Evolutionary conservation across 768 basidiomycete species (phyloP), one percentile per base, ranked within the genome.

Genomic region (Psilocybe subaeruginosa): DNA sequence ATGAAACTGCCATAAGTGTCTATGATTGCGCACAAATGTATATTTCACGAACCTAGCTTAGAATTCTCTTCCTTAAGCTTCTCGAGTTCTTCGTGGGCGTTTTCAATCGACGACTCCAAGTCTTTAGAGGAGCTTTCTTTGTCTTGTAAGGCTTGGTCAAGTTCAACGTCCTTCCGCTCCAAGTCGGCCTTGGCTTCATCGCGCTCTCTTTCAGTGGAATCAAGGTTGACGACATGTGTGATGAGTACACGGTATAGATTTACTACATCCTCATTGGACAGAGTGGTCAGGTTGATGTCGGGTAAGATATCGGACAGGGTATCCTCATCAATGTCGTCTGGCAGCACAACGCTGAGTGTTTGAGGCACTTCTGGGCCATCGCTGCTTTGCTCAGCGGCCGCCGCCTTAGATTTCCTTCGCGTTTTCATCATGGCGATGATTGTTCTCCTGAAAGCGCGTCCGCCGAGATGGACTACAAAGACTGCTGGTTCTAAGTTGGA

Each of bases 111-210:
- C 0, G 67, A 69, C 66, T 90, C 89, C 9, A 87, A 68, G 33
- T 90, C 87, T 54, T 81, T 82, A 1, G 83, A 73, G 51, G 80
- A 74, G 1, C 78, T 83, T 70, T 95, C 91, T 55, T 82, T 84
- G 71, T 95, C 92, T 67, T 93, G 90, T 37, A 93, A 72, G 5
- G 91, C 87, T 74, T 94, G 92, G 71, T 95, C 93, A 37, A 94
- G 77, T 72, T 95, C 93, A 2, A 95, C 78, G 57, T 93, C 92
- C 72, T 89, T 90, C 73, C 82, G 84, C 66, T 91, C 84, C 8
- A 79, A 70, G 50, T 87, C 86, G 2, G 91, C 91, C 46, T 80
- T 85, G 60, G 82, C 74, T 63, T 89, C 89, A 71, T 95, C 93
- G 35, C 91, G 73, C 61, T 92, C 88, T 54, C 85, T 77, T 52